Evolutionary conservation across 495 filamentous ascomycete genomes (phyloP).

Genomic region (Parathielavia appendiculata): DNA sequence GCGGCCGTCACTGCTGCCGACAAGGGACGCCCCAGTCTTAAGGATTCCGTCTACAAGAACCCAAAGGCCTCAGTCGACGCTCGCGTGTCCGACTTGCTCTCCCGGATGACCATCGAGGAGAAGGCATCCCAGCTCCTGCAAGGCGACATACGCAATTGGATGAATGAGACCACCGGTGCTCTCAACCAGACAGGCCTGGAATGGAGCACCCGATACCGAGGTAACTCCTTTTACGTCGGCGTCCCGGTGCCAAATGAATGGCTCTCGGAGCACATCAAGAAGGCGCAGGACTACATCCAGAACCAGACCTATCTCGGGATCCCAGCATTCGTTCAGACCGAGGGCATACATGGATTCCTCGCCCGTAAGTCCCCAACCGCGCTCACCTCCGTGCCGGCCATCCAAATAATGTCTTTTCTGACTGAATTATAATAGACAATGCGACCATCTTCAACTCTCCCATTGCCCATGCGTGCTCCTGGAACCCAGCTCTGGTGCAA

Average conservation of each 20-base stretch:
- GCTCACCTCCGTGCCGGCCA: too few relatives aligned
- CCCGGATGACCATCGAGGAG: slow-evolving; percentile 64
- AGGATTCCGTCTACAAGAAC: slow-evolving; percentile 53
- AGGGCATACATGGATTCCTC: slow-evolving; percentile 67
- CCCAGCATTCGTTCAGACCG: slow-evolving; percentile 63
- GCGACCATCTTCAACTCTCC: slow-evolving; percentile 73
- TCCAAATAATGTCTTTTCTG: too few relatives aligned
- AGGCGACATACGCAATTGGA: slow-evolving; percentile 67
- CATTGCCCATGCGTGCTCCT: slow-evolving; percentile 63
- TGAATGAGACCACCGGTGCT: slow-evolving; percentile 51
- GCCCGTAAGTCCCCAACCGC: background rate
- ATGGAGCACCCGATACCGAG: slow-evolving; percentile 57
- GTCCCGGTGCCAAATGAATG: slow-evolving; percentile 50
- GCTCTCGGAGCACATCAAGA: slow-evolving; percentile 55
- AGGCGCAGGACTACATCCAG: slow-evolving; percentile 58
- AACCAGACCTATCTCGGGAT: slow-evolving; percentile 62
- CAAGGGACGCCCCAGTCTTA: slow-evolving; percentile 15
- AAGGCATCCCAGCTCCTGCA: slow-evolving; percentile 64
- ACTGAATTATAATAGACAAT: slow-evolving; percentile 39
- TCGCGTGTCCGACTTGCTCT: slow-evolving; percentile 58
- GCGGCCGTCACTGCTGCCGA: background rate
- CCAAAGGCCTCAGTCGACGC: slow-evolving; percentile 54
- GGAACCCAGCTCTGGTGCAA: slow-evolving; percentile 53
- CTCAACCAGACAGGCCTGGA: slow-evolving; percentile 62
- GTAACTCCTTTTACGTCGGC: slow-evolving; percentile 65